Conservation (phyloP, 164 flowering plant genomes). For the Aristolochia californica region DNA sequence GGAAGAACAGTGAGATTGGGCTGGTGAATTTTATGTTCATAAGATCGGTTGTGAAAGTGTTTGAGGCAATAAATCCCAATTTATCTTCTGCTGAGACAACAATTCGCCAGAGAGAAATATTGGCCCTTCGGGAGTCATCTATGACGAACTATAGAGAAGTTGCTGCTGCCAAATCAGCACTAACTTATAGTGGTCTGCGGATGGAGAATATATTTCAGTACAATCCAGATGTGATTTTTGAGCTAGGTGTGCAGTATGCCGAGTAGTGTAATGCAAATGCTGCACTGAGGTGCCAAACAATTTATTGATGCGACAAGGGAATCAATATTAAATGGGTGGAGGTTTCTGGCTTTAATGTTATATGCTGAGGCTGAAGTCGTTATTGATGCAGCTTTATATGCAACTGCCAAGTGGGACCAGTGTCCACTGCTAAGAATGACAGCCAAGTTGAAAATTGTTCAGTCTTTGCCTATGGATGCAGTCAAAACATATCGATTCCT, state of each 20-base stretch:
- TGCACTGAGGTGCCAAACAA: conserved; percentile 70
- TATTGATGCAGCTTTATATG: conserved; percentile 89
- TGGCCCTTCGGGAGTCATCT: too few relatives aligned
- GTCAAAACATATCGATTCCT: conserved; percentile 76
- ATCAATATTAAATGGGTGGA: conserved; percentile 78
- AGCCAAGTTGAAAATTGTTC: conserved; percentile 68
- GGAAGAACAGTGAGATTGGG: too few relatives aligned
- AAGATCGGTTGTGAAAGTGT: too few relatives aligned
- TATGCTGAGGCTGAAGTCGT: conserved; percentile 90
- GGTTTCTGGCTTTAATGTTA: conserved; percentile 75
- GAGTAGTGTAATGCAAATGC: conserved; percentile 64
- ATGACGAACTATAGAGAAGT: too few relatives aligned
- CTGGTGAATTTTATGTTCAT: too few relatives aligned
- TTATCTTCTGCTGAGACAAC: too few relatives aligned
- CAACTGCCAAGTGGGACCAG: conserved; percentile 96
- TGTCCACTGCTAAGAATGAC: conserved; percentile 83
- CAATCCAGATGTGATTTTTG: conserved; percentile 63
- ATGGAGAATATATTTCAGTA: too few relatives aligned
- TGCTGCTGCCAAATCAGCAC: too few relatives aligned
- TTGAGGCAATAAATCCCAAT: too few relatives aligned
- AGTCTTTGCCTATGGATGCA: conserved; percentile 68
- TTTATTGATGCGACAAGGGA: conserved; percentile 87
- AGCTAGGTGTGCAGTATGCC: conserved; percentile 72
- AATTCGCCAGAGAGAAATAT: too few relatives aligned
- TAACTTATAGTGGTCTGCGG: too few relatives aligned